phyloP scores from a whole-genome alignment of 805 yeast genomes.

The Metschnikowia chrysomelidarum region DNA sequence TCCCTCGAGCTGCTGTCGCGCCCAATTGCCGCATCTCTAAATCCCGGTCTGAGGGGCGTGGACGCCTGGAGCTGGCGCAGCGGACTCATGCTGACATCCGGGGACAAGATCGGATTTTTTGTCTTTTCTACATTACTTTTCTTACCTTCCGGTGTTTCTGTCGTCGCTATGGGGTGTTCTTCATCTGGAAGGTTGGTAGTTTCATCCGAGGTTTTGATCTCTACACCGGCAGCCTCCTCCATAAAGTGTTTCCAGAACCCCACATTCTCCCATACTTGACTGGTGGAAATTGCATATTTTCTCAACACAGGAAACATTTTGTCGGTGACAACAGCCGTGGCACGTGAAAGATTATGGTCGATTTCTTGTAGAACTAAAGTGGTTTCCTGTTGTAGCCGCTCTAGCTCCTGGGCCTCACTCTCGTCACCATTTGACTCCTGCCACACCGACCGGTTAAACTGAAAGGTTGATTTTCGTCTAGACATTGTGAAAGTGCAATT shows the following conservation, averaged over 20 bases:
- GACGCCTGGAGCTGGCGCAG: slow-evolving; percentile 12
- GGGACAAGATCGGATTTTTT: neutral
- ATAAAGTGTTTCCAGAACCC: slow-evolving; percentile 77
- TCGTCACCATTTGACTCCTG: slow-evolving; percentile 11
- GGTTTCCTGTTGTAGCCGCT: slow-evolving; percentile 74
- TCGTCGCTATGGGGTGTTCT: neutral
- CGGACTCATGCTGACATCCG: slow-evolving; percentile 5
- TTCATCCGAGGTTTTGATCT: slow-evolving; percentile 53
- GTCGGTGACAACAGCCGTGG: slow-evolving; percentile 67
- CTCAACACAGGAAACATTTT: slow-evolving; percentile 66
- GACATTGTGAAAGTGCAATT: no score
- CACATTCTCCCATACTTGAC: slow-evolving; percentile 61
- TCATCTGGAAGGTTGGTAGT: neutral
- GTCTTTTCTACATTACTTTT: neutral
- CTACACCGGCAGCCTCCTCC: slow-evolving; percentile 71
- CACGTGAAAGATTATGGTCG: slow-evolving; percentile 66
- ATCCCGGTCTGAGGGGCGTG: slow-evolving; percentile 11
- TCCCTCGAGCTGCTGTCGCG: slow-evolving; percentile 29
- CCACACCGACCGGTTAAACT: slow-evolving; percentile 10
- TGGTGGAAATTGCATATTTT: slow-evolving; percentile 56
- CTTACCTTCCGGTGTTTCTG: neutral
- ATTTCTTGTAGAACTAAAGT: slow-evolving; percentile 75
- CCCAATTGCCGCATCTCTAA: slow-evolving; percentile 1
- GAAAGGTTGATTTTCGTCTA: slow-evolving; percentile 18
- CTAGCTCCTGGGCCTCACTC: slow-evolving; percentile 38